Conservation (phyloP, 441 rosid genomes). For the Manihot esculenta region DNA sequence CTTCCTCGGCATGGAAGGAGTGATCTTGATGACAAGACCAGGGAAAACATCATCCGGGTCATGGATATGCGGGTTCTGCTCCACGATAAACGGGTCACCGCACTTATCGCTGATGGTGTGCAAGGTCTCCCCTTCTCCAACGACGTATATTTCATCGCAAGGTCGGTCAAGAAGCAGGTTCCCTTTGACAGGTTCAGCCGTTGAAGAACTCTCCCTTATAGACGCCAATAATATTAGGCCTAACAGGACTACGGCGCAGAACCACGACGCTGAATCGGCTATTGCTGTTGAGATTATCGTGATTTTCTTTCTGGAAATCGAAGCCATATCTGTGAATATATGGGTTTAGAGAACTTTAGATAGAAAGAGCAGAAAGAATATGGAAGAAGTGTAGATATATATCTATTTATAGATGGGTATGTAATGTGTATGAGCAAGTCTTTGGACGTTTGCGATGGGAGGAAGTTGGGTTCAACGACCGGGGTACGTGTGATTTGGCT, state of each 20-base stretch:
- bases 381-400: background rate
- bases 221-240: slow-evolving; percentile 59
- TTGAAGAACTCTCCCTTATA: slow-evolving; percentile 30
- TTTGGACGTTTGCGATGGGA: slow-evolving; percentile 16
- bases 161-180: slow-evolving; percentile 43
- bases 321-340: background rate
- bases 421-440: no score
- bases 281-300: slow-evolving; percentile 28
- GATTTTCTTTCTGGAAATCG: slow-evolving; percentile 20
- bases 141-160: slow-evolving; percentile 94
- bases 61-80: slow-evolving; percentile 93
- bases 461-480: slow-evolving; percentile 27
- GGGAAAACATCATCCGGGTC: slow-evolving; percentile 97
- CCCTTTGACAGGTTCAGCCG: slow-evolving; percentile 41
- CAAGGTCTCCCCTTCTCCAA: slow-evolving; percentile 88
- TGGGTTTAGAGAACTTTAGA: background rate
- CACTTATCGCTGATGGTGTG: slow-evolving; percentile 88
- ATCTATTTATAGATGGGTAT: background rate
- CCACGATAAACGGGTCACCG: slow-evolving; percentile 84
- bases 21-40: slow-evolving; percentile 81
- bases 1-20: slow-evolving; percentile 42
- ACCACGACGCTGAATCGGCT: slow-evolving; percentile 62
- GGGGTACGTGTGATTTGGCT: slow-evolving; percentile 21
- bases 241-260: slow-evolving; percentile 54
- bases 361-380: background rate